phyloP scores from a whole-genome alignment of 345 rosid genomes.

The Isatis tinctoria region DNA sequence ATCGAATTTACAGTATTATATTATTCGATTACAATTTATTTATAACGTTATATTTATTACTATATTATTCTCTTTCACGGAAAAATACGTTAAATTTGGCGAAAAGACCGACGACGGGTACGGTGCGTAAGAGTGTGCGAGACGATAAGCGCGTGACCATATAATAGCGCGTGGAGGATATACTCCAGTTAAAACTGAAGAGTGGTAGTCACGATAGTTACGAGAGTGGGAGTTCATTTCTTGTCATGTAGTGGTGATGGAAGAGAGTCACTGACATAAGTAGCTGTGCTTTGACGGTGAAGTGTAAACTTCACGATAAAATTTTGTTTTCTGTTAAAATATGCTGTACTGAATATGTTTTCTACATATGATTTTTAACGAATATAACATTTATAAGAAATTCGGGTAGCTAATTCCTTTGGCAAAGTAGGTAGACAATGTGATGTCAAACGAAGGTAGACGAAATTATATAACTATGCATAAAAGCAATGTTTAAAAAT shows the following conservation, averaged over 20 bases:
- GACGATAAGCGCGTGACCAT: conserved; percentile 9
- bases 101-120: conserved; percentile 33
- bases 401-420: neutral
- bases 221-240: neutral
- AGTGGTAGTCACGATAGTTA: neutral
- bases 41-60: conserved; percentile 16
- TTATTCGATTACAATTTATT: neutral
- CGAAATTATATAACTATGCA: neutral
- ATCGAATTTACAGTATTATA: neutral
- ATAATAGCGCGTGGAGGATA: neutral
- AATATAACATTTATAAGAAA: neutral
- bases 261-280: conserved; percentile 39
- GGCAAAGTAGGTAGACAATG: neutral
- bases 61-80: conserved; percentile 28
- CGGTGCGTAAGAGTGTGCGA: conserved; percentile 28
- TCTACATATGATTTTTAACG: neutral
- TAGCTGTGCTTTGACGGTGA: conserved; percentile 42
- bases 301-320: conserved; percentile 33
- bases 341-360: neutral
- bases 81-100: conserved; percentile 28
- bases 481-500: neutral
- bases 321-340: neutral
- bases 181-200: neutral
- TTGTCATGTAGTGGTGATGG: conserved; percentile 33
- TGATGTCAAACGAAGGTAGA: neutral